Conservation (phyloP, 2,329 filamentous ascomycete genomes). For the Rhynchosporium agropyri region DNA sequence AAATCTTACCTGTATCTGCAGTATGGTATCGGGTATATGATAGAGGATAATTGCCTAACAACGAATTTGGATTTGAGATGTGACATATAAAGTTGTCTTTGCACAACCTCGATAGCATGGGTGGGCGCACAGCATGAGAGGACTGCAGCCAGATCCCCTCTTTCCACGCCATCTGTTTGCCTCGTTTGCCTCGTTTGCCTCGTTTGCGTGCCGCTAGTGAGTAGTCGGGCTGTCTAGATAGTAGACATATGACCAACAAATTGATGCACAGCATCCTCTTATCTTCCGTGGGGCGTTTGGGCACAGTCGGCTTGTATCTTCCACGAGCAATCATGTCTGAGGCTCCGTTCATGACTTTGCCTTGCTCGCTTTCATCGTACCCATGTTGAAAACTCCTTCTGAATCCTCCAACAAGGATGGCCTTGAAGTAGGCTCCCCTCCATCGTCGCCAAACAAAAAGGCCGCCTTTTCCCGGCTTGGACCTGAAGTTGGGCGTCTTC, state of each 20-base stretch:
- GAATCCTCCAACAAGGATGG: slow-evolving; percentile 28
- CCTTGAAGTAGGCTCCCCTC: slow-evolving; percentile 30
- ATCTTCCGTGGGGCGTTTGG: neutral
- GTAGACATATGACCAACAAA: neutral
- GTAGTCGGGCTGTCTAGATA: neutral
- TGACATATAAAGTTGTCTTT: slow-evolving; percentile 15
- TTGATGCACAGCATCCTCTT: slow-evolving; percentile 11
- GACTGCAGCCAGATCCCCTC: slow-evolving; percentile 2
- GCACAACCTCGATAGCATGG: slow-evolving; percentile 2
- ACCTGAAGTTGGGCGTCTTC: slow-evolving; percentile 34
- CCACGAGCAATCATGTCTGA: neutral
- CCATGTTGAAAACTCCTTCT: slow-evolving; percentile 40
- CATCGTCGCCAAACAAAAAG: slow-evolving; percentile 43
- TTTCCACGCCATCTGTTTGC: slow-evolving; percentile 2
- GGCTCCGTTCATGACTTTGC: slow-evolving; percentile 16
- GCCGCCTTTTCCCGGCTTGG: slow-evolving; percentile 41
- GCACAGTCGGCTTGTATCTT: neutral
- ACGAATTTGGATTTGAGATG: slow-evolving; percentile 12
- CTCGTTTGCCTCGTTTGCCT: slow-evolving; percentile 9
- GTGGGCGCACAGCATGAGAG: slow-evolving; percentile 13
- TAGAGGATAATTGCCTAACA: slow-evolving; percentile 2
- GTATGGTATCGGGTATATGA: neutral
- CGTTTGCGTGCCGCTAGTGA: neutral
- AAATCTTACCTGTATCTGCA: neutral
- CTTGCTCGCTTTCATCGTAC: slow-evolving; percentile 34